Evolutionary conservation across 495 filamentous ascomycete genomes (phyloP), one percentile per base, ranked within the genome.

Genomic region (Massariosphaeria phaeospora): DNA sequence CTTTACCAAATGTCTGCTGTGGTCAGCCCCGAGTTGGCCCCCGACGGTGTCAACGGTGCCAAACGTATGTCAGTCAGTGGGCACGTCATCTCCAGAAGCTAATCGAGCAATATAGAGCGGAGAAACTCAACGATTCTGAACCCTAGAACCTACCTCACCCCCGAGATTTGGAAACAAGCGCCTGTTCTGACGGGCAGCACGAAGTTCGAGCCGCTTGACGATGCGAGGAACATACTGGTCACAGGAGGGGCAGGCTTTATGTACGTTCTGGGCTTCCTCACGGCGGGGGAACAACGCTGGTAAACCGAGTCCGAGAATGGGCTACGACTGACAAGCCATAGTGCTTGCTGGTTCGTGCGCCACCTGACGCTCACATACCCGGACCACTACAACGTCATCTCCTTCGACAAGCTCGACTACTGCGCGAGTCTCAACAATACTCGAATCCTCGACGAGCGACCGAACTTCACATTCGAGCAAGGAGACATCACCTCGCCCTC

Each of bases 381-480:
- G 0, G 62, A 82, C 39, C 73, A 77, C 63, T 89, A 89, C 73
- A 84, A 83, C 51, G 77, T 88, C 52, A 68, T 89, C 33, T 86
- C 82, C 13, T 86, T 88, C 59, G 85, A 89, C 69, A 88, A 86
- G 67, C 73, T 89, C 38, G 84, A 88, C 63, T 84, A 85, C 68
- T 84, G 81, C 67, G 74, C 85, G 12, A 85, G 83, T 9, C 69
- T 86, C 59, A 82, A 84, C 69, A 89, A 89, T 68, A 84, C 82
- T 11, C 71, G 77, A 3, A 69, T 70, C 27, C 74, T 89, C 21
- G 72, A 84, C 53, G 72, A 71, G 49, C 71, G 71, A 55, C 73
- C 77, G 23, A 89, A 87, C 68, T 89, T 89, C 65, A 75, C 74
- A n/a, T 89, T 89, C 65, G 76, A 85, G 62, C 78, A 82, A 65